These are phyloP conservation scores for Ceratocystis huliohia DNA, from an alignment of 2,329 filamentous ascomycete genomes.

Conservation along the genomic window DNA sequence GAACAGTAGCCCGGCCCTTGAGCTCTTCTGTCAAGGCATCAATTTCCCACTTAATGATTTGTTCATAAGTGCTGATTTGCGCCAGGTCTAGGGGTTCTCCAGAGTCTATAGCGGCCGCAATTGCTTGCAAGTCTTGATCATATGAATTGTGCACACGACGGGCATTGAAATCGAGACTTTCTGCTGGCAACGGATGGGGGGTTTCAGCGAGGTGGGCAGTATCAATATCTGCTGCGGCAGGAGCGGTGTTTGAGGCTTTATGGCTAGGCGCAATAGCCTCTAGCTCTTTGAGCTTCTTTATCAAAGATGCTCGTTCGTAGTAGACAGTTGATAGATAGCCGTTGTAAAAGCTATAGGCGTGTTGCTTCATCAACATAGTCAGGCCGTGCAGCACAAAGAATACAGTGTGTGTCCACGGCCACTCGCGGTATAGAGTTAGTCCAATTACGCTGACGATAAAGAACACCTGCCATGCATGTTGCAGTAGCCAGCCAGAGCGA, in stretches of 20 bases:
- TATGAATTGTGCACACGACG: constrained; percentile 40
- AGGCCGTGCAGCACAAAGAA: constrained; percentile 64
- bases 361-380: constrained; percentile 73
- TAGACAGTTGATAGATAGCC: constrained; percentile 54
- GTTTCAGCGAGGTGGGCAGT: constrained; percentile 21
- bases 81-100: constrained; percentile 46
- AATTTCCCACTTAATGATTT: constrained; percentile 56
- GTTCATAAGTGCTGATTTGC: constrained; percentile 50
- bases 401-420: constrained; percentile 74
- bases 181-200: constrained; percentile 16
- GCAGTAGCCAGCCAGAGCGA: constrained; percentile 56
- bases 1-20: constrained; percentile 44
- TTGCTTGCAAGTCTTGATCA: constrained; percentile 43
- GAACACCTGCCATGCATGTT: constrained; percentile 58
- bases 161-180: constrained; percentile 5
- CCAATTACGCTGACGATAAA: constrained; percentile 51
- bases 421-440: constrained; percentile 57
- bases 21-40: constrained; percentile 52
- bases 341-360: constrained; percentile 69
- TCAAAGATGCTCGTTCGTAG: constrained; percentile 36
- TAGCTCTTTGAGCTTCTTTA: constrained; percentile 42
- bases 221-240: constrained; percentile 22
- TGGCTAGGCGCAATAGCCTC: constrained; percentile 27
- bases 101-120: constrained; percentile 26
- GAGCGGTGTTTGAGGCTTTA: constrained; percentile 15